Base-by-base conservation (phyloP, 2,329 filamentous ascomycete genomes). In the Aspergillus thermomutatus region DNA sequence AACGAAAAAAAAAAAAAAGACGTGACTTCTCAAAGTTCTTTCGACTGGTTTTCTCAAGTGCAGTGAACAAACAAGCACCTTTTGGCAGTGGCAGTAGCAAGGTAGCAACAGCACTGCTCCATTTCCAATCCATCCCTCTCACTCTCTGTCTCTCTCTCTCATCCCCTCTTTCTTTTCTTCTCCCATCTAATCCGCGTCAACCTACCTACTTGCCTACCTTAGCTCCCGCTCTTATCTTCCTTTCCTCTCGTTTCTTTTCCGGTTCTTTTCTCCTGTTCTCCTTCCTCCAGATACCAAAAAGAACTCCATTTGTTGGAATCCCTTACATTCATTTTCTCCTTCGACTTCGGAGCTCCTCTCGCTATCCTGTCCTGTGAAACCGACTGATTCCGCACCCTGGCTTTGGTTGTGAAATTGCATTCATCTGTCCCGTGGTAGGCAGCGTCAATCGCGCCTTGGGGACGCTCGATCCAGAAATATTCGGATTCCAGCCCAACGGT, bases 161-260 rank as follows among this genome's bases (percentile, higher is more conserved):
- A 66, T 50, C 55, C 56, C 62, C 59, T 65, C 19, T 62, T 60
- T 50, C 43, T 60, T 47, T 54, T 58, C 45, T 50, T 54, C 58
- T 48, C 58, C 31, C 31, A 34, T 34, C 31, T 6, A 6, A 34
- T 34, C 31, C 31, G 14, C 31, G 31, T 34, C 31, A 34, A 34
- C 31, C 11, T 34, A 34, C 31, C 31, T 57, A 49, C 49, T 48
- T 31, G 26, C 52, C 26, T 54, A 17, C 60, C 60, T 55, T 55
- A 51, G 55, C 55, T 60, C 55, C 66, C 51, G 54, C 52, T 60
- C 59, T 61, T 61, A 60, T 65, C 64, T 61, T 59, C 49, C 56
- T 60, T 66, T 64, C 54, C 55, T 57, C 61, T 64, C 58, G 27
- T 60, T 63, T 60, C 56, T 58, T 50, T 52, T 53, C 14, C 17